These are phyloP conservation scores for Russula ochroleuca DNA, from an alignment of 768 basidiomycete species.

Conservation along the genomic window DNA sequence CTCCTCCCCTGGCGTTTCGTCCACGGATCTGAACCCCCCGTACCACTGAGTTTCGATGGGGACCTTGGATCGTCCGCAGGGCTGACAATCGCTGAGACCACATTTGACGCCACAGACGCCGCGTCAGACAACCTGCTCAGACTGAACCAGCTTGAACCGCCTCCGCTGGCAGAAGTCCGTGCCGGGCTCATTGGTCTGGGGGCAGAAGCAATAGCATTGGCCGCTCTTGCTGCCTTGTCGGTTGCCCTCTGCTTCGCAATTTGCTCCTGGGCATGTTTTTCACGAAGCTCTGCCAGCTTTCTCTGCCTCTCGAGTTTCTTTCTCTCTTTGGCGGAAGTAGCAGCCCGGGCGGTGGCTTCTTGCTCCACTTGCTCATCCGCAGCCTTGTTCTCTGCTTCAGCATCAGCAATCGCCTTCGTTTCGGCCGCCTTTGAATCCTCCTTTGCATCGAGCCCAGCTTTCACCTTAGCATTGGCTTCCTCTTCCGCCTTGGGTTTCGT, in stretches of 20 bases:
- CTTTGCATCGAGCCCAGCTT: neutral
- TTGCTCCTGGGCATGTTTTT: neutral
- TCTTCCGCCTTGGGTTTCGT: neutral
- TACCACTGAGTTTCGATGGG: neutral
- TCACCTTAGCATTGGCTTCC: neutral
- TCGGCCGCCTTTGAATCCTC: neutral
- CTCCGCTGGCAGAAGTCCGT: neutral
- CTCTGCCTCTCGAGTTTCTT: neutral
- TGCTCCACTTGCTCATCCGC: neutral
- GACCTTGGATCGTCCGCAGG: neutral
- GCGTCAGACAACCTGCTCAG: neutral
- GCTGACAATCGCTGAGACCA: neutral
- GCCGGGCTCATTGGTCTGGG: slow-evolving; percentile 9
- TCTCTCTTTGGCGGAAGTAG: neutral
- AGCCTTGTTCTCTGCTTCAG: neutral
- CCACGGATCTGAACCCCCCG: neutral
- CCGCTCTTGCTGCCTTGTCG: slow-evolving; percentile 11
- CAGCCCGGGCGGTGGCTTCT: neutral
- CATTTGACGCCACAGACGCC: neutral
- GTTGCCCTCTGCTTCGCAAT: neutral
- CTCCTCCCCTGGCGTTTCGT: neutral
- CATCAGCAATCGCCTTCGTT: neutral
- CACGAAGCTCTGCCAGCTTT: neutral
- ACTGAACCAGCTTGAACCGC: too few species aligned
- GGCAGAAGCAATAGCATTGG: neutral